Evolutionary conservation across 352 stramenopile species (phyloP), one percentile per base, ranked within the genome.

Genomic region (Phytophthora idaei): DNA sequence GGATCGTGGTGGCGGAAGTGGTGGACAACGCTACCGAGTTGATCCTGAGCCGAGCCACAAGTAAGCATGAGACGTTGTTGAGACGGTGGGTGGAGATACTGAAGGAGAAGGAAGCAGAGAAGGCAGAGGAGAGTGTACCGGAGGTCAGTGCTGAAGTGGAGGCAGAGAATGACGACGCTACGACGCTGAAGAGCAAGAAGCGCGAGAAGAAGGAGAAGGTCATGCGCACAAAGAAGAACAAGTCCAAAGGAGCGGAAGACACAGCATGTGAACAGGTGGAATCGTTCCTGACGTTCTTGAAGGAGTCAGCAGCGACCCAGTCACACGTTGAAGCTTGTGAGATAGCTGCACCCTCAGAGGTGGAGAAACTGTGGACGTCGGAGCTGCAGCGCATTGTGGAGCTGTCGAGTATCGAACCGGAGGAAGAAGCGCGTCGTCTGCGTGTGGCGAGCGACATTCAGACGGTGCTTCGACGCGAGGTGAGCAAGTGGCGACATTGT

Each of bases 21-120:
- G 67, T 90, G 14, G 83, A 93, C 29, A 80, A 78, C 49, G 73
- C 81, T 44, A 93, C 85, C 14, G 85, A 93, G 44, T 53, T 93
- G 53, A 56, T 93, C 42, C 62, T 91, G 32, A 83, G 79, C 39
- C 75, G 80, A 55, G 78, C 77, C 5, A 69, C 49, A 0, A 69
- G 54, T 7, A 71, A 69, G 1, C 61, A 90, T 5, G 58, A 81
- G 11, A 9, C 21, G 10, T 44, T 80, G 55, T 61, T 93, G 14
- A 67, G 73, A 57, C 54, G 67, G 6, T 93, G 85, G 85, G 45
- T 73, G 27, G 62, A 64, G n/a, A 58, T 89, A 9, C 68, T 83
- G 17, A 51, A 53, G 21, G 71, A 83, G 8, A 34, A 87, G 7
- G 5, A 65, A 62, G 21, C 36, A 56, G n/a, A 89, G 14, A 21